Evolutionary conservation across 2,329 filamentous ascomycete species (phyloP).

Genomic region (Scleromitrula shiraiana): DNA sequence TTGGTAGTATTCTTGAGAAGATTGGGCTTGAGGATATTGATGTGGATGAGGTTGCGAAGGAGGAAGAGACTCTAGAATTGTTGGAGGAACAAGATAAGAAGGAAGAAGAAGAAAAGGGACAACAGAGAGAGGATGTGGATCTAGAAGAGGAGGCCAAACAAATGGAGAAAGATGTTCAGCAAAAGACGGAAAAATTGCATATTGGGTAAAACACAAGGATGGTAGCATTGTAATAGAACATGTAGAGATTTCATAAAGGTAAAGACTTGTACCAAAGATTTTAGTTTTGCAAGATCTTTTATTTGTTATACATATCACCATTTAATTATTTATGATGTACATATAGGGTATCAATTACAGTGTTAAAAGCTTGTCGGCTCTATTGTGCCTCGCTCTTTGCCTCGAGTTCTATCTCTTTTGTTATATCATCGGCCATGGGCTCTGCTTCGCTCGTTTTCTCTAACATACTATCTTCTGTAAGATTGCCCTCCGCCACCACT

Average conservation of each 20-base stretch:
- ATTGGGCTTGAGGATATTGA: constrained; percentile 53
- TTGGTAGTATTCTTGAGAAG: constrained; percentile 57
- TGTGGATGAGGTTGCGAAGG: constrained; percentile 37
- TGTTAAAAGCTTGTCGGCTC: background rate
- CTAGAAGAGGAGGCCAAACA: constrained; percentile 29
- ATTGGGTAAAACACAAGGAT: background rate
- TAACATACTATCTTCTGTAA: background rate
- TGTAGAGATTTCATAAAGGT: no score
- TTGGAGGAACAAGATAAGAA: constrained; percentile 38
- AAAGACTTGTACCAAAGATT: no score
- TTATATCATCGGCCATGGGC: background rate
- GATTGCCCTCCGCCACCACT: background rate
- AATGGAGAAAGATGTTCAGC: constrained; percentile 17
- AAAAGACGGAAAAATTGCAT: constrained; percentile 10
- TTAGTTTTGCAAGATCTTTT: no score
- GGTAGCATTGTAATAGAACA: no score
- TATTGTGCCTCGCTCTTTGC: background rate
- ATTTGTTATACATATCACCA: no score
- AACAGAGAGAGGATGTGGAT: constrained; percentile 20
- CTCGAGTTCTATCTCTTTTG: background rate
- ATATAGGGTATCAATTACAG: constrained; percentile 3
- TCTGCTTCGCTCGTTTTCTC: background rate
- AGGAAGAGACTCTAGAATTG: constrained; percentile 36
- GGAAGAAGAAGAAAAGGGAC: constrained; percentile 25
- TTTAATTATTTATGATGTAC: no score